A percentile compares a stretch with the other conserved stretches of the same genome.
Conservation (phyloP, 2,329 filamentous ascomycete genomes). For the Alternaria gaisen region DNA sequence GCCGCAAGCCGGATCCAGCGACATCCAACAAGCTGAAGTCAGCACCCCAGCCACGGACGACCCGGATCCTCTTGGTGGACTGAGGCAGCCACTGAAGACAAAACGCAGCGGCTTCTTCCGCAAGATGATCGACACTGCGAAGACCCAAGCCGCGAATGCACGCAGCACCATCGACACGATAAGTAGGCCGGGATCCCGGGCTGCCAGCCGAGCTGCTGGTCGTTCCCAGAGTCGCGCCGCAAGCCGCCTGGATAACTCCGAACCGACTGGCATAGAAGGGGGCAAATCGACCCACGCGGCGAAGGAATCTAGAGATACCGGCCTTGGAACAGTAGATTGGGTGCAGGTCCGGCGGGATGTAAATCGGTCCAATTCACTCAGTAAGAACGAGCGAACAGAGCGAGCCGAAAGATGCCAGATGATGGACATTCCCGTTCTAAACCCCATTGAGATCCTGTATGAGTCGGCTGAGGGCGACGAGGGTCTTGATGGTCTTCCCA, state of each 20-base stretch:
- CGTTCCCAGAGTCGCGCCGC: constrained; percentile 49
- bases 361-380: constrained; percentile 92
- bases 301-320: constrained; percentile 73
- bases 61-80: constrained; percentile 76
- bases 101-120: constrained; percentile 89
- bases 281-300: constrained; percentile 47
- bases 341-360: constrained; percentile 97
- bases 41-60: constrained; percentile 68
- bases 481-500: constrained; percentile 81
- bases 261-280: constrained; percentile 64
- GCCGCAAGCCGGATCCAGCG: constrained; percentile 64
- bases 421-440: constrained; percentile 88
- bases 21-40: constrained; percentile 54
- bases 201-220: constrained; percentile 51
- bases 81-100: constrained; percentile 74
- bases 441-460: constrained; percentile 87
- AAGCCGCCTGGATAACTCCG: constrained; percentile 50
- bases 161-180: constrained; percentile 80
- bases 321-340: constrained; percentile 79
- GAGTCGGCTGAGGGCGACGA: constrained; percentile 90
- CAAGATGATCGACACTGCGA: constrained; percentile 92
- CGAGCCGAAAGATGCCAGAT: constrained; percentile 90
- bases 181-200: constrained; percentile 54
- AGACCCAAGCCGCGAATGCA: constrained; percentile 89
- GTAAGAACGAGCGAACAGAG: constrained; percentile 85